Evolutionary conservation across 2,329 filamentous ascomycete species (phyloP).

Genomic region (Pestalotiopsis sp.): DNA sequence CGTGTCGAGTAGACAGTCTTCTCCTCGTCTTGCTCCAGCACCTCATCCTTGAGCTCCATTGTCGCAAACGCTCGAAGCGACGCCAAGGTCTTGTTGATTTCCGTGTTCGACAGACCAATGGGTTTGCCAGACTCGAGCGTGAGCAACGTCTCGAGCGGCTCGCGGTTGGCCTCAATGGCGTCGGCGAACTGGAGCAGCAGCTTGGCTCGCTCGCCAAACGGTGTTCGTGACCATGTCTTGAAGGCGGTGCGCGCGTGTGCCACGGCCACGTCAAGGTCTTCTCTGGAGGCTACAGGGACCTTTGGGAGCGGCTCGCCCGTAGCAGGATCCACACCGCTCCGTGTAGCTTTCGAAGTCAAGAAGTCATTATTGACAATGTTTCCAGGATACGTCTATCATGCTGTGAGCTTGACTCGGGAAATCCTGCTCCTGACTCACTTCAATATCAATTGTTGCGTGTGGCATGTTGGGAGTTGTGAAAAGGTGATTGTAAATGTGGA

Average conservation of each 20-base stretch:
- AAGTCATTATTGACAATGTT: conserved; percentile 17
- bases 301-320: conserved; percentile 34
- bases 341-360: not conserved
- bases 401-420: not conserved
- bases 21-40: conserved; percentile 42
- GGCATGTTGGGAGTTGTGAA: not conserved
- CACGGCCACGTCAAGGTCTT: conserved; percentile 44
- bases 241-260: conserved; percentile 37
- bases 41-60: conserved; percentile 38
- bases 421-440: not conserved
- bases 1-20: conserved; percentile 36
- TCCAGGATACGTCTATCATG: conserved; percentile 11
- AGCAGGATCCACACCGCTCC: conserved; percentile 31
- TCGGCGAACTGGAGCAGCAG: conserved; percentile 29
- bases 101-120: conserved; percentile 25
- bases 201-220: conserved; percentile 25
- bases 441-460: not conserved
- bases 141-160: conserved; percentile 26
- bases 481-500: not conserved
- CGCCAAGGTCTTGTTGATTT: conserved; percentile 26
- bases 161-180: conserved; percentile 22
- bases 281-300: conserved; percentile 40
- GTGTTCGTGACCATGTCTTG: conserved; percentile 36
- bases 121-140: conserved; percentile 35
- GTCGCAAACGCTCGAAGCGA: conserved; percentile 33